Conservation (phyloP, 805 yeast species). For the Scheffersomyces amazonensis region DNA sequence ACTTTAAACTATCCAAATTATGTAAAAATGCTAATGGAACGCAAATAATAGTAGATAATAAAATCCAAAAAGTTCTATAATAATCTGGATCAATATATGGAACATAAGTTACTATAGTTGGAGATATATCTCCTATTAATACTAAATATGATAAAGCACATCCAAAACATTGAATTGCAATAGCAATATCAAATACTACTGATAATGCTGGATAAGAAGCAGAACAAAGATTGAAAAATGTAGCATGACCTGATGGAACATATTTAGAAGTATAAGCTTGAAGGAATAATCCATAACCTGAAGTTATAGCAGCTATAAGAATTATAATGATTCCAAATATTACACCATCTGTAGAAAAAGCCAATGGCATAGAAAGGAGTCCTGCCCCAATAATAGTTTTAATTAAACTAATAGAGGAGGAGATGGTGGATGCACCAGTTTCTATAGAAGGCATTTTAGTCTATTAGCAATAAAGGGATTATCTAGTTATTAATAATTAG, state of each 20-base stretch:
- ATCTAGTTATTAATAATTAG: too few species aligned
- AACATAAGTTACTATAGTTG: conserved; percentile 44
- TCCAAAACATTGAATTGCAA: conserved; percentile 70
- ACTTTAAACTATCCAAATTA: conserved; percentile 76
- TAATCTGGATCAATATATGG: conserved; percentile 16
- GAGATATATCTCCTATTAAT: conserved; percentile 69
- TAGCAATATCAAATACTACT: conserved; percentile 63
- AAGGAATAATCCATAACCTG: conserved; percentile 65
- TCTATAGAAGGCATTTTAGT: conserved; percentile 17
- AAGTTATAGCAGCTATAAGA: conserved; percentile 59
- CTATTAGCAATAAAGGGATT: too few species aligned
- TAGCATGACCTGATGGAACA: conserved; percentile 58
- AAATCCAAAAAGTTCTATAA: conserved; percentile 58
- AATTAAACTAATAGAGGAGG: conserved; percentile 64
- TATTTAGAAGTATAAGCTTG: conserved; percentile 58
- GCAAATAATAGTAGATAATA: conserved; percentile 40
- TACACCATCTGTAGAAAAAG: conserved; percentile 66
- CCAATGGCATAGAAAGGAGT: conserved; percentile 69
- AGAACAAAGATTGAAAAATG: conserved; percentile 68
- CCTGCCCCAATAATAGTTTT: conserved; percentile 86
- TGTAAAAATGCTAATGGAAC: conserved; percentile 72
- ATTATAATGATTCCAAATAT: conserved; percentile 55
- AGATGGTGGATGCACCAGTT: conserved; percentile 46
- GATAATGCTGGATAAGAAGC: conserved; percentile 59
- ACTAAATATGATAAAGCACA: conserved; percentile 67